Evolutionary conservation across 2,329 filamentous ascomycete genomes (phyloP), one percentile per base, ranked within the genome.

Genomic region (Fusarium sp.): DNA sequence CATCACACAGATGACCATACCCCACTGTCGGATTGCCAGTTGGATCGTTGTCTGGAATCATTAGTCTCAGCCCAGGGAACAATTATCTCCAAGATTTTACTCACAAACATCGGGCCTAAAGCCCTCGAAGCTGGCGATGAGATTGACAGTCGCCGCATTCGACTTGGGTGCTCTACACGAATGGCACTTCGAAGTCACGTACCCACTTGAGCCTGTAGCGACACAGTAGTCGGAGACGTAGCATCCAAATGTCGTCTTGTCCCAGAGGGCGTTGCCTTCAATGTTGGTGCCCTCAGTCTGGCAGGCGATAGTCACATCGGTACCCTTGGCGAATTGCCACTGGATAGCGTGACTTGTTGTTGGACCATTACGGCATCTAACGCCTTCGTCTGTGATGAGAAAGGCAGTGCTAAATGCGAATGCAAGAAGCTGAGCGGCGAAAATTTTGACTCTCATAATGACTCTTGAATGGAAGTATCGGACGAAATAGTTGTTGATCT

Each of bases 1-100:
- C 79, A 39, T 76, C 66, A 78, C 86, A 88, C 15, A 86, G 80
- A 73, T 88, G 87, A 22, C 87, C 87, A 68, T 87, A 87, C 7
- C 86, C 87, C 1, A 88, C 83, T 8, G 85, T 88, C 1, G 85
- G 84, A 32, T 84, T 79, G 34, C 85, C 85, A 50, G 83, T 82
- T 24, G 85, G 83, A 66, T 88, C 86, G 20, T 56, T 70, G 60
- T 79, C 77, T 77, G 10, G 8, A 8, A 18, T 8, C 1, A 8
- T 30, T 3, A n/a, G 28, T 18, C 10, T 39, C 6, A 26, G 9
- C 7, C 7, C 4, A 15, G 1, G 6, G 5, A 7, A 12, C 8
- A 8, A 15, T 17, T 15, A 12, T 6, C 10, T 9, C 7, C 7
- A 5, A 14, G 2, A 13, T 2, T 18, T 2, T 11, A 68, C 72